Conservation (phyloP, 768 basidiomycete genomes). For the Mycena capillaripes region DNA sequence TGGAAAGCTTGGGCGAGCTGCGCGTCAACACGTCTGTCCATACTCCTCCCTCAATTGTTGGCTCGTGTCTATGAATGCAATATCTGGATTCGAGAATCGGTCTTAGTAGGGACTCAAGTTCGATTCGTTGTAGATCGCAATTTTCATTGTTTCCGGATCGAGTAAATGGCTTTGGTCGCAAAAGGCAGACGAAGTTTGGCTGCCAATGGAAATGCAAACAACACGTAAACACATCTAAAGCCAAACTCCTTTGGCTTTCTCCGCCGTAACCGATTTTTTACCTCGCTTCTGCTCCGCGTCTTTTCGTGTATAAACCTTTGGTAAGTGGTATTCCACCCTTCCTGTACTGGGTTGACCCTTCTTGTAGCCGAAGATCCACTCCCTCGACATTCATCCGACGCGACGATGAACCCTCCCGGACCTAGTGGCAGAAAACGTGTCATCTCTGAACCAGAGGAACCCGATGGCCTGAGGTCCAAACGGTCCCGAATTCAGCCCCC, state of each 20-base stretch:
- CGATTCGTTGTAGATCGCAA: no score
- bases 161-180: neutral
- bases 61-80: no score
- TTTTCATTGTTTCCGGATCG: neutral
- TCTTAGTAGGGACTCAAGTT: no score
- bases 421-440: constrained; percentile 47
- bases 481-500: constrained; percentile 52
- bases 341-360: constrained; percentile 10
- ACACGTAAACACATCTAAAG: constrained; percentile 50
- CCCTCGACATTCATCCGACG: neutral
- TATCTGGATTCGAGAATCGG: no score
- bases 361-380: neutral
- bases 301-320: constrained; percentile 19
- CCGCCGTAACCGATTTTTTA: constrained; percentile 28
- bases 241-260: constrained; percentile 27
- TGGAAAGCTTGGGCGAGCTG: no score
- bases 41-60: no score
- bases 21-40: no score
- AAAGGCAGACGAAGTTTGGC: neutral
- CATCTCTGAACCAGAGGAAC: constrained; percentile 47
- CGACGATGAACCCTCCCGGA: constrained; percentile 38
- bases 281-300: constrained; percentile 22
- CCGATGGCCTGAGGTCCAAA: constrained; percentile 32
- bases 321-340: neutral
- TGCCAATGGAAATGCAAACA: constrained; percentile 42